Evolutionary conservation across 345 rosid species (phyloP).

Genomic region (Bretschneidera sinensis): DNA sequence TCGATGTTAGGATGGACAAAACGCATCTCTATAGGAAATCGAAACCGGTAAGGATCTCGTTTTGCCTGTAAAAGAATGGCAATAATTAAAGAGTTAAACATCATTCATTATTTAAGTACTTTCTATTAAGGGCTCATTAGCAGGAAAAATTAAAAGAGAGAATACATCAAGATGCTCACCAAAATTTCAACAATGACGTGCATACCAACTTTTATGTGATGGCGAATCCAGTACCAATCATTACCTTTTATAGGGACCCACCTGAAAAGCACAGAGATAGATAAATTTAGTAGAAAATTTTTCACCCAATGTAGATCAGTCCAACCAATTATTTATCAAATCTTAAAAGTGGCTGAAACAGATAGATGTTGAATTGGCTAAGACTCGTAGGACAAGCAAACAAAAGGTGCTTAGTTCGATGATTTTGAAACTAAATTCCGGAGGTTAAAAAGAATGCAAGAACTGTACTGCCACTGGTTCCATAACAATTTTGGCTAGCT

Average conservation of each 20-base stretch:
- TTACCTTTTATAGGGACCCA: constrained; percentile 92
- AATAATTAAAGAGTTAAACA: constrained; percentile 1
- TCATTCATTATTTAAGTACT: neutral
- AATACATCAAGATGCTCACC: constrained; percentile 42
- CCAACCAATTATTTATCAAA: neutral
- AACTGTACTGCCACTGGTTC: no score
- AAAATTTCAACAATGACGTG: constrained; percentile 81
- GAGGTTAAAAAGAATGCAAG: neutral
- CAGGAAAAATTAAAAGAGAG: constrained; percentile 7
- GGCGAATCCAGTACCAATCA: constrained; percentile 98
- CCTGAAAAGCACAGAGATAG: constrained; percentile 35
- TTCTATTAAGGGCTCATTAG: constrained; percentile 6
- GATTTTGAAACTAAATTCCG: no score
- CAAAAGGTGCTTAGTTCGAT: neutral
- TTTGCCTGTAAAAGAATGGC: constrained; percentile 59
- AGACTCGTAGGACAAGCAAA: no score
- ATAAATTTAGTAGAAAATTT: neutral
- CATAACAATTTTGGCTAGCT: no score
- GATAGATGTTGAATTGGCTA: neutral
- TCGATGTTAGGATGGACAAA: constrained; percentile 87
- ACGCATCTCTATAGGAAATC: constrained; percentile 94
- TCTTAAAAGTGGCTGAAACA: neutral
- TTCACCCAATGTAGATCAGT: neutral
- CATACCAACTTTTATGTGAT: constrained; percentile 94
- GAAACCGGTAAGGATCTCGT: constrained; percentile 84